phyloP scores from a whole-genome alignment of 108 stramenopile genomes.

The Stephanodiscus minutulus region DNA sequence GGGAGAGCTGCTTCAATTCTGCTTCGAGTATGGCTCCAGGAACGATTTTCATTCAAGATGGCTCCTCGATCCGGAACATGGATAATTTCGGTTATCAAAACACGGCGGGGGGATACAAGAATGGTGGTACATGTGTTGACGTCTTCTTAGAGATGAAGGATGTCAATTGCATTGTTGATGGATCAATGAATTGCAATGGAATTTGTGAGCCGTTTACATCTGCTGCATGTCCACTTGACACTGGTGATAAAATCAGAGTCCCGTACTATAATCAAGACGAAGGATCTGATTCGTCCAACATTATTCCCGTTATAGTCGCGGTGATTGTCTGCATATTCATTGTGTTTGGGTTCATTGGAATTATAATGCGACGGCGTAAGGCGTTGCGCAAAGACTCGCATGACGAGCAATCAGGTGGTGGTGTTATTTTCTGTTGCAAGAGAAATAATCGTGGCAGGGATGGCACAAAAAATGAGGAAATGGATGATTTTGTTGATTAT shows the following conservation, averaged over 20 bases:
- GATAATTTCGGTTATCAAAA: constrained; percentile 43
- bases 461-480: neutral
- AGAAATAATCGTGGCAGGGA: neutral
- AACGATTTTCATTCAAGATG: constrained; percentile 37
- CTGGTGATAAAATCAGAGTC: constrained; percentile 8
- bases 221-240: constrained; percentile 23
- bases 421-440: neutral
- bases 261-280: constrained; percentile 2
- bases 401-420: neutral
- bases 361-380: constrained; percentile 30
- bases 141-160: constrained; percentile 32
- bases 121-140: constrained; percentile 21
- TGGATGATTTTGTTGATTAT: neutral
- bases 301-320: constrained; percentile 39
- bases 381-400: neutral
- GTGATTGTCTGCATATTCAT: constrained; percentile 30
- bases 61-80: constrained; percentile 24
- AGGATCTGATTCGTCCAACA: constrained; percentile 2
- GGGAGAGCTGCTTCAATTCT: constrained; percentile 34
- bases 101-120: constrained; percentile 19
- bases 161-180: constrained; percentile 17
- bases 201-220: constrained; percentile 25
- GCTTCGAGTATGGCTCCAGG: constrained; percentile 32
- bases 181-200: constrained; percentile 29
- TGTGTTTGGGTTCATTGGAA: constrained; percentile 34